Percentiles rank a stretch among this genome's conserved stretches.
Evolutionary conservation across 257 asterid species (phyloP).

Genomic region (Solanum appendiculatum): DNA sequence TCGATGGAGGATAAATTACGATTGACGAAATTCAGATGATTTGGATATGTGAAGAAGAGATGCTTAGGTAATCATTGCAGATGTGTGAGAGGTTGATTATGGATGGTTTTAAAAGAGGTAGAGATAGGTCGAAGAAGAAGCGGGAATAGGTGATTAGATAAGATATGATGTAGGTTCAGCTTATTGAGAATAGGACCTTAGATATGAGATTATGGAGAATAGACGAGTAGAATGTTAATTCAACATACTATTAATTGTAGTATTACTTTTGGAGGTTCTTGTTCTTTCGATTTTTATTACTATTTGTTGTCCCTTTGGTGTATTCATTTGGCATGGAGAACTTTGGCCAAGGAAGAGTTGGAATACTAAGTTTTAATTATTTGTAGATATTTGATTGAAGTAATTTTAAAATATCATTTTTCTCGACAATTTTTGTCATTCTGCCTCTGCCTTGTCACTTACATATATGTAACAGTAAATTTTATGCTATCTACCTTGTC

Average conservation of each 20-base stretch:
- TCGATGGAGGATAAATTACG: rapidly evolving
- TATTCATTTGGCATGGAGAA: not conserved
- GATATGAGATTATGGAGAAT: too few species aligned
- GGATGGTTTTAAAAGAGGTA: too few species aligned
- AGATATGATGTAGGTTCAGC: too few species aligned
- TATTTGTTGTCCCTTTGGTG: too few species aligned
- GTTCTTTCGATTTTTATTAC: too few species aligned
- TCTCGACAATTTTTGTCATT: not conserved
- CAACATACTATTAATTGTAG: too few species aligned
- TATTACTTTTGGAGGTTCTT: too few species aligned
- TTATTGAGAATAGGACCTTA: too few species aligned
- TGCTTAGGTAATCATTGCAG: rapidly evolving
- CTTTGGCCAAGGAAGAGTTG: not conserved
- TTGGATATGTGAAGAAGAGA: too few species aligned
- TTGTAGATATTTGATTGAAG: not conserved
- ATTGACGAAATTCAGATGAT: not conserved
- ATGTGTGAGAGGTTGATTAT: not conserved
- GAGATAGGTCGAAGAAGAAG: not conserved
- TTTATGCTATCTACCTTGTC: not conserved
- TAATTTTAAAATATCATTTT: not conserved
- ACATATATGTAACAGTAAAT: not conserved
- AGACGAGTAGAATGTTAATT: too few species aligned
- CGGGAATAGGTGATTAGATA: too few species aligned
- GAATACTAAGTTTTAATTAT: not conserved
- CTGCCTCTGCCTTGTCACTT: not conserved